Evolutionary conservation across 768 basidiomycete genomes (phyloP).

Genomic region (Boletus subparvulus): DNA sequence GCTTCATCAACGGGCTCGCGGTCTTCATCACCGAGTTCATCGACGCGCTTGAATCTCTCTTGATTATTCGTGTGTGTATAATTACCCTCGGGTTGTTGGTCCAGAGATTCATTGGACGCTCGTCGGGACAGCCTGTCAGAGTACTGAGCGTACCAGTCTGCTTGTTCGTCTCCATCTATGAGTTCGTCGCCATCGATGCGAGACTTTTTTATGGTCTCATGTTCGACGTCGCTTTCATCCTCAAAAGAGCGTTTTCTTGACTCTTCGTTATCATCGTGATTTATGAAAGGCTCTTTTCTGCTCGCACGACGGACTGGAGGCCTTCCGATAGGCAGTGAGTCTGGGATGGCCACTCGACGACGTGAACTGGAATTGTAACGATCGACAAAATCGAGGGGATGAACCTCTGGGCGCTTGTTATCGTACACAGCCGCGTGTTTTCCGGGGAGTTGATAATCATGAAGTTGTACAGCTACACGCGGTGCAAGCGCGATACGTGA

Average conservation of each 20-base stretch:
- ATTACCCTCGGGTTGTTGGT: slow-evolving; percentile 42
- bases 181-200: slow-evolving; percentile 50
- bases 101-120: slow-evolving; percentile 51
- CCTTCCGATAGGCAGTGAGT: slow-evolving; percentile 16
- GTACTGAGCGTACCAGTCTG: slow-evolving; percentile 39
- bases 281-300: slow-evolving; percentile 31
- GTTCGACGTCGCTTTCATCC: slow-evolving; percentile 44
- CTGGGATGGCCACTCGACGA: slow-evolving; percentile 6
- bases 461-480: slow-evolving; percentile 24
- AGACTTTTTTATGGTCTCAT: slow-evolving; percentile 49
- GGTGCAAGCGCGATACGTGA: slow-evolving; percentile 13
- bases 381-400: slow-evolving; percentile 34
- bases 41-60: slow-evolving; percentile 39
- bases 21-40: slow-evolving; percentile 52
- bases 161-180: slow-evolving; percentile 50
- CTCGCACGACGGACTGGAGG: slow-evolving; percentile 30
- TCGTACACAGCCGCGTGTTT: slow-evolving; percentile 13
- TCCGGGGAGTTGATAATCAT: slow-evolving; percentile 20
- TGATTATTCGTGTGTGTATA: slow-evolving; percentile 38
- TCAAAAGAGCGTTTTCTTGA: slow-evolving; percentile 45
- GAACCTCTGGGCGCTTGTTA: slow-evolving; percentile 17
- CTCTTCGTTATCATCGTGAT: slow-evolving; percentile 25
- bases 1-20: slow-evolving; percentile 36
- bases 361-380: slow-evolving; percentile 37
- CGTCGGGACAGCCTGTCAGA: slow-evolving; percentile 32